phyloP scores from a whole-genome alignment of 129 eudicot species.

The Artemisia annua region DNA sequence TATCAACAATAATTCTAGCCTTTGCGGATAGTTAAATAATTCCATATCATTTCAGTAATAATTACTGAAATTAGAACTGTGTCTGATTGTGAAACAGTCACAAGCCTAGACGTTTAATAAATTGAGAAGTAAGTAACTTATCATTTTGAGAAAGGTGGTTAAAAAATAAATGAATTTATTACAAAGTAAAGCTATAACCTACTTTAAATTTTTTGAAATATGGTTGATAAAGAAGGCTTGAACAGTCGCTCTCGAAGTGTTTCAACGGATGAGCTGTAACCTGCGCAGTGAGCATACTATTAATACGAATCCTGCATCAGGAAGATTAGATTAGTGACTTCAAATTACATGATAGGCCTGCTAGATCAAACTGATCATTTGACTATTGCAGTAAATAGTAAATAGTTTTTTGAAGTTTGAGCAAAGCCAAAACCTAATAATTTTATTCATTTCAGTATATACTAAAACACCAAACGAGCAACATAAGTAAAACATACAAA shows the following conservation, averaged over 20 bases:
- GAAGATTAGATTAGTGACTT: background rate
- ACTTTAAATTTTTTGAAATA: constrained; percentile 92
- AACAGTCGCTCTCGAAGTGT: constrained; percentile 86
- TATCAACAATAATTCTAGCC: too few species aligned
- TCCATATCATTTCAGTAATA: too few species aligned
- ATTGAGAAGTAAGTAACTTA: background rate
- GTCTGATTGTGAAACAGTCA: constrained; percentile 77
- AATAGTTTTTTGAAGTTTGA: background rate
- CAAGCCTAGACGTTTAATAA: constrained; percentile 50
- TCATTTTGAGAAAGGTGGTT: too few species aligned
- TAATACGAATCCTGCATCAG: background rate
- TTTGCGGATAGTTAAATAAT: too few species aligned
- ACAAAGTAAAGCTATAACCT: constrained; percentile 66
- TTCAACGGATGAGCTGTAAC: constrained; percentile 81
- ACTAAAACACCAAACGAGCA: too few species aligned
- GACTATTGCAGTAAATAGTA: background rate
- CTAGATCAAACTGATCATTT: background rate
- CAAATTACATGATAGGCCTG: background rate
- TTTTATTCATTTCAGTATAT: background rate
- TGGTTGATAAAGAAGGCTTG: constrained; percentile 91
- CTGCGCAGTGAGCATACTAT: constrained; percentile 31
- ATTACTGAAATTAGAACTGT: constrained; percentile 80
- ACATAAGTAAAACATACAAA: too few species aligned
- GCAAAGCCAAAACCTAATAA: background rate
- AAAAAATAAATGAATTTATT: background rate